These are phyloP conservation scores for Bathelium albidoporum DNA, from an alignment of 495 filamentous ascomycete species.

Conservation along the genomic window DNA sequence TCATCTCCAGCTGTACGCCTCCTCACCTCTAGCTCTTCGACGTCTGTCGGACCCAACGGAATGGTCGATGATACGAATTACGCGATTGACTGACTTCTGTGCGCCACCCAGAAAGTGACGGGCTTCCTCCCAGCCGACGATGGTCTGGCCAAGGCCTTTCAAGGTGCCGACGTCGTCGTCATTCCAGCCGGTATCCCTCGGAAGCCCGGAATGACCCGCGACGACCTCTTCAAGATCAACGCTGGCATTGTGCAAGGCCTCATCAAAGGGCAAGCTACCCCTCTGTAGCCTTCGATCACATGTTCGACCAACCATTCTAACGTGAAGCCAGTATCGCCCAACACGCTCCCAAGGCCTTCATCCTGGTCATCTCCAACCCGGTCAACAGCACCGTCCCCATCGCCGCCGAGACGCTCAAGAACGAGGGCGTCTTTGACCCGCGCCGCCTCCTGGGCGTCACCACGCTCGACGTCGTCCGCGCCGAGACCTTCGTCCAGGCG, in stretches of 20 bases:
- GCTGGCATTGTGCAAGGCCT: conserved; percentile 36
- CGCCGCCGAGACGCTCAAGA: conserved; percentile 90
- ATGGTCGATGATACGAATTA: neutral
- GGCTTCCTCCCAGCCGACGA: conserved; percentile 86
- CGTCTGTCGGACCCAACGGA: neutral
- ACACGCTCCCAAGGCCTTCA: conserved; percentile 77
- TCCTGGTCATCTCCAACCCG: conserved; percentile 96
- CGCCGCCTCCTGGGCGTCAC: conserved; percentile 96
- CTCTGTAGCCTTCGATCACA: too few species aligned
- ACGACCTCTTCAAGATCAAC: conserved; percentile 77
- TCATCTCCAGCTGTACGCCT: conserved; percentile 74
- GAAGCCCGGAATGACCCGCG: conserved; percentile 99
- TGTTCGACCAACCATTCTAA: too few species aligned
- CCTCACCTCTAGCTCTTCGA: conserved; percentile 14
- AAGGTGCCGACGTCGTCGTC: conserved; percentile 85
- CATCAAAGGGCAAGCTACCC: conserved; percentile 41
- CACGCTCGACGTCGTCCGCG: conserved; percentile 93
- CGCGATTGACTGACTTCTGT: conserved; percentile 12
- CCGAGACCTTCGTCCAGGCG: conserved; percentile 89
- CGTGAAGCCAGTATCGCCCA: conserved; percentile 54
- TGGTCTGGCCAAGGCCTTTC: conserved; percentile 77
- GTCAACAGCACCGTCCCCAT: conserved; percentile 99
- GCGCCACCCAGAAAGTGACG: conserved; percentile 58
- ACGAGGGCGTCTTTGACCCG: conserved; percentile 82
- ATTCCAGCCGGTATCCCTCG: conserved; percentile 97